Conservation (phyloP, 2,329 filamentous ascomycete species). For the Arthrobotrys pseudoclavata region DNA sequence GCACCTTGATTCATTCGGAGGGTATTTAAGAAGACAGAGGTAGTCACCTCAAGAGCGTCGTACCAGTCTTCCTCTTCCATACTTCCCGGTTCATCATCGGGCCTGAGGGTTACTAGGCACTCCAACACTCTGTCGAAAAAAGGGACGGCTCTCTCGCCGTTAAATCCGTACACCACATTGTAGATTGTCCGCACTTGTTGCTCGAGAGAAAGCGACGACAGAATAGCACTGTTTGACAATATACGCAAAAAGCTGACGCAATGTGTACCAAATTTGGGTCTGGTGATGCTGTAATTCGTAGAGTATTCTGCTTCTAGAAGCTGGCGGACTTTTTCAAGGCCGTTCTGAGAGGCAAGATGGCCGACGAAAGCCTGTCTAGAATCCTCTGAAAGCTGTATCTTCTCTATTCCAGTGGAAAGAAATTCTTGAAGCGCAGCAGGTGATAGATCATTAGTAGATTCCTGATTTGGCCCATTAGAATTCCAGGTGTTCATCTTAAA, state of each 20-base stretch:
- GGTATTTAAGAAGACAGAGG: conserved; percentile 33
- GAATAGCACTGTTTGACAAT: conserved; percentile 62
- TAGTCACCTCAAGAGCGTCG: conserved; percentile 18
- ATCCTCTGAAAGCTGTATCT: conserved; percentile 32
- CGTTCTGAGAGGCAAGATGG: conserved; percentile 35
- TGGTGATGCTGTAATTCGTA: conserved; percentile 39
- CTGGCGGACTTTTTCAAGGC: conserved; percentile 41
- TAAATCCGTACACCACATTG: conserved; percentile 63
- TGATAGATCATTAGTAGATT: conserved; percentile 19
- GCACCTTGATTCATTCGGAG: conserved; percentile 50
- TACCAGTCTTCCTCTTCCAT: conserved; percentile 38
- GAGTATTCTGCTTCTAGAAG: conserved; percentile 39
- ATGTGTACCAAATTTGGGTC: conserved; percentile 57
- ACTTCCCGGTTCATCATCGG: conserved; percentile 11
- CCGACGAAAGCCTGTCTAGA: conserved; percentile 33
- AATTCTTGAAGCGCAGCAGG: conserved; percentile 41
- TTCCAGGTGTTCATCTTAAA: conserved; percentile 27
- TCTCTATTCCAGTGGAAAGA: conserved; percentile 35
- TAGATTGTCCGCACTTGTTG: conserved; percentile 64
- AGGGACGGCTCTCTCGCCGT: conserved; percentile 61
- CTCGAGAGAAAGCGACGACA: conserved; percentile 62
- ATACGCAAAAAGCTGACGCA: conserved; percentile 62
- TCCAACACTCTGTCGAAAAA: conserved; percentile 60
- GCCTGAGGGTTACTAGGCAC: conserved; percentile 23
- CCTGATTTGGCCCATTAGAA: conserved; percentile 8